These are phyloP conservation scores for Acrocalymma vagum DNA, from an alignment of 2,329 filamentous ascomycete species.

Conservation along the genomic window DNA sequence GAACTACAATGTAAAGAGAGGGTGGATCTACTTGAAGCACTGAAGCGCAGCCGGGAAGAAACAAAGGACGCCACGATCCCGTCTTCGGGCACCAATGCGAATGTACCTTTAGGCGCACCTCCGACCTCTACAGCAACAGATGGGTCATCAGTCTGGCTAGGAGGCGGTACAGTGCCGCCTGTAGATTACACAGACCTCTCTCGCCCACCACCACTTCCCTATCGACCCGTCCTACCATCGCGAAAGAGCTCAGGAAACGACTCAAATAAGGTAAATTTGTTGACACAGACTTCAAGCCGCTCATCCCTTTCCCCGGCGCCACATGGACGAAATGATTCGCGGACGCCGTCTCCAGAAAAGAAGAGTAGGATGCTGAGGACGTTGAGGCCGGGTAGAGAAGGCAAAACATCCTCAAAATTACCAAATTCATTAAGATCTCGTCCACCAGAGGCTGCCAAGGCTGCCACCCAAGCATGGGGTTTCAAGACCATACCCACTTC, in stretches of 20 bases:
- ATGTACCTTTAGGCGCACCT: conserved; percentile 26
- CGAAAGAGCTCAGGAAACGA: conserved; percentile 56
- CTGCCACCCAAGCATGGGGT: conserved; percentile 70
- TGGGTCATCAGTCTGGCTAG: conserved; percentile 67
- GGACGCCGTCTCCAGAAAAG: conserved; percentile 70
- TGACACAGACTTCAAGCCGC: conserved; percentile 29
- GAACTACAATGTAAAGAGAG: conserved; percentile 94
- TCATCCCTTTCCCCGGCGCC: conserved; percentile 44
- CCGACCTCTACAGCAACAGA: conserved; percentile 17
- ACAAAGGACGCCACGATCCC: conserved; percentile 48
- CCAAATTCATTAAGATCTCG: conserved; percentile 52
- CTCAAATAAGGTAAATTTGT: conserved; percentile 28
- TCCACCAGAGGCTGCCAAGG: conserved; percentile 67
- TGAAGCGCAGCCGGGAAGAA: conserved; percentile 72
- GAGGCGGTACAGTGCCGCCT: conserved; percentile 81
- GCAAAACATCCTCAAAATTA: conserved; percentile 58
- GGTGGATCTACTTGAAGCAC: conserved; percentile 84
- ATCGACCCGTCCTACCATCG: conserved; percentile 58
- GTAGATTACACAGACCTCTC: conserved; percentile 83
- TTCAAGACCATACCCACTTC: conserved; percentile 36
- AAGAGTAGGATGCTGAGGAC: conserved; percentile 66
- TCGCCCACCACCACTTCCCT: conserved; percentile 69
- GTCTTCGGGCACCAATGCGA: conserved; percentile 27
- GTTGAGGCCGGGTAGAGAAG: conserved; percentile 56
- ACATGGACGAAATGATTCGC: conserved; percentile 54